Percentiles rank a stretch among this genome's conserved stretches.
Evolutionary conservation across 257 asterid genomes (phyloP).

Genomic region (Anisodus acutangulus): DNA sequence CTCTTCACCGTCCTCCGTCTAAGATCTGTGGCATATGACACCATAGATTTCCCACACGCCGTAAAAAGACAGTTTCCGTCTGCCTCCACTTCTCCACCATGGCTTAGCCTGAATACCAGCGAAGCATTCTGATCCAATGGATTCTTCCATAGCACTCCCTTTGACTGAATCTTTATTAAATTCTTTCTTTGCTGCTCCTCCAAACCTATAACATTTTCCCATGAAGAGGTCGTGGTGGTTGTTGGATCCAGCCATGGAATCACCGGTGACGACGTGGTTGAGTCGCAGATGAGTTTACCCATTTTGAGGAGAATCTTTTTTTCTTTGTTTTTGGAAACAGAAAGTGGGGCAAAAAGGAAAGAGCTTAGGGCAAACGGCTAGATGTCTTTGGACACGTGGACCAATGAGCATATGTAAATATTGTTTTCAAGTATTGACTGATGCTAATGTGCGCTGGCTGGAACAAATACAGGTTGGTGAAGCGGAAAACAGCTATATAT

Average conservation of each 20-base stretch:
- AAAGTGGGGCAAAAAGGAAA: background rate
- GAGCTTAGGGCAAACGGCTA: slow-evolving; percentile 60
- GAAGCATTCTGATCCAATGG: slow-evolving; percentile 57
- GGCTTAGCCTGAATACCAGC: slow-evolving; percentile 64
- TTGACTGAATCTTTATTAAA: slow-evolving; percentile 56
- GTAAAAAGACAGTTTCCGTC: slow-evolving; percentile 92
- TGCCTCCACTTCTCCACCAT: slow-evolving; percentile 92
- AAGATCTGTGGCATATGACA: slow-evolving; percentile 63
- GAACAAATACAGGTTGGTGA: too few relatives aligned
- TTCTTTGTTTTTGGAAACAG: slow-evolving; percentile 29
- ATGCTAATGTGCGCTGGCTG: too few relatives aligned
- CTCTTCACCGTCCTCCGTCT: slow-evolving; percentile 69
- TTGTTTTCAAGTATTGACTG: too few relatives aligned
- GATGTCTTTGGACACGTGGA: slow-evolving; percentile 29
- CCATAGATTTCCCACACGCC: slow-evolving; percentile 68
- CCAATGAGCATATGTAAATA: too few relatives aligned
- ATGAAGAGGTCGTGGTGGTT: slow-evolving; percentile 3
- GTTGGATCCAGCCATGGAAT: slow-evolving; percentile 75
- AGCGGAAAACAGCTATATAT: too few relatives aligned
- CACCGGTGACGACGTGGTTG: slow-evolving; percentile 85
- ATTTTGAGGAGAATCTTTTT: slow-evolving; percentile 36
- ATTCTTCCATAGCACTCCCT: slow-evolving; percentile 94
- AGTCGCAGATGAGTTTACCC: slow-evolving; percentile 92
- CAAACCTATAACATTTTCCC: slow-evolving; percentile 79
- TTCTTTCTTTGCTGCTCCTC: slow-evolving; percentile 84